Percentiles rank a stretch among this genome's conserved stretches.
Evolutionary conservation across 2,329 filamentous ascomycete genomes (phyloP).

Genomic region (Pseudogymnoascus sp.): DNA sequence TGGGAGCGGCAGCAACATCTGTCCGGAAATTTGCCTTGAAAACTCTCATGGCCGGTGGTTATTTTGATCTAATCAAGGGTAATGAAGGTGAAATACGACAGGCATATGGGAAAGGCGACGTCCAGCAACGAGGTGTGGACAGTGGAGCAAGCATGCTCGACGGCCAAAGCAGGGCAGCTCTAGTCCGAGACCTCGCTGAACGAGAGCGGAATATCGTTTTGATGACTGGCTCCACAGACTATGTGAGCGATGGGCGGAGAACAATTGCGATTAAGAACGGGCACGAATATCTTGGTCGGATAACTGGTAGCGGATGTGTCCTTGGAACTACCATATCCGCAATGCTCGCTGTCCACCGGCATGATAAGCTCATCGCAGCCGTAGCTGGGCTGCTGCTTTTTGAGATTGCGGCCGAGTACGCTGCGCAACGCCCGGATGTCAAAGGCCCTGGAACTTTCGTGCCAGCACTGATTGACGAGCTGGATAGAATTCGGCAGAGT

Average conservation of each 20-base stretch:
- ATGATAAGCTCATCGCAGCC: slow-evolving; percentile 63
- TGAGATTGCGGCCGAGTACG: slow-evolving; percentile 56
- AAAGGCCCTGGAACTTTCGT: slow-evolving; percentile 81
- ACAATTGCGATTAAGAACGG: slow-evolving; percentile 70
- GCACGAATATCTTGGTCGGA: slow-evolving; percentile 58
- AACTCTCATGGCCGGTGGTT: slow-evolving; percentile 63
- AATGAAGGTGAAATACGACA: slow-evolving; percentile 84
- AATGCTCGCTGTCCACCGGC: slow-evolving; percentile 56
- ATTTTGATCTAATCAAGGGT: slow-evolving; percentile 85
- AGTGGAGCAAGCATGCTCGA: slow-evolving; percentile 52
- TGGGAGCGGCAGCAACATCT: slow-evolving; percentile 77
- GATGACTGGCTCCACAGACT: slow-evolving; percentile 74
- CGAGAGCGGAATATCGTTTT: slow-evolving; percentile 67
- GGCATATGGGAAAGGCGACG: slow-evolving; percentile 51
- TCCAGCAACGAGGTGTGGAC: slow-evolving; percentile 79
- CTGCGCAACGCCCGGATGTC: slow-evolving; percentile 62
- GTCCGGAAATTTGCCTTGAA: slow-evolving; percentile 66
- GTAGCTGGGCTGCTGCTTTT: slow-evolving; percentile 70
- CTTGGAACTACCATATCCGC: slow-evolving; percentile 76
- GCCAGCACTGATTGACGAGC: slow-evolving; percentile 72
- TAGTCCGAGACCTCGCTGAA: slow-evolving; percentile 61
- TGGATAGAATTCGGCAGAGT: slow-evolving; percentile 44
- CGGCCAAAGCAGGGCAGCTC: slow-evolving; percentile 46
- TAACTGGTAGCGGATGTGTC: slow-evolving; percentile 79
- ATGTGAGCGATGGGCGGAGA: slow-evolving; percentile 65